Evolutionary conservation across 2,329 filamentous ascomycete species (phyloP), one percentile per base, ranked within the genome.

Genomic region (Albophoma yamanashiensis): DNA sequence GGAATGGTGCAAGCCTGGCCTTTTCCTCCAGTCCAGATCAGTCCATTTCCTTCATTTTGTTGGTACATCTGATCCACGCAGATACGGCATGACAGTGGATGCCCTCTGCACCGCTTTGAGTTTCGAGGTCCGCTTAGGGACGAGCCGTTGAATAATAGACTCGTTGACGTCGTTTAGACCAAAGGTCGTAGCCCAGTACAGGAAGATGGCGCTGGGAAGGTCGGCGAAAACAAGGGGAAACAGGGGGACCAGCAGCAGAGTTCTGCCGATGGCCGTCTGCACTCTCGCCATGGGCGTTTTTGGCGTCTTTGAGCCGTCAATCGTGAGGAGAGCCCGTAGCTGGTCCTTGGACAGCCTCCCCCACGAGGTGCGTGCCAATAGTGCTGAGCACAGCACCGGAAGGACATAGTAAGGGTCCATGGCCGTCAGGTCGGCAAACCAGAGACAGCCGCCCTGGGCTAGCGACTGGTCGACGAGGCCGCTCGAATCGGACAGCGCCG

Each of bases 351-450:
- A 63, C 61, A 75, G 63, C 22, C 62, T 68, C 5, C 64, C 66
- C 70, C 70, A 73, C 2, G 63, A 66, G 27, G 67, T 69, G 58
- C 63, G 66, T 4, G 67, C 68, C 25, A 76, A 59, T 12, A 72
- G 61, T 0, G 62, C 63, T 1, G 70, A 69, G 60, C 71, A 75
- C 43, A 73, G 60, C 11, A 73, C 34, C 3, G 83, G 81, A 0
- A 85, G 74, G 36, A 77, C 68, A 60, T 76, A 73, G 60, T 77
- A 78, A 1, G 83, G 81, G 62, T 85, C 83, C 39, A 78, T 71
- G 38, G 67, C 76, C 8, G 78, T 79, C 31, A 85, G 74, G 63
- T 85, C 78, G 2, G 75, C 71, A 65, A 85, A 83, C 82, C 82
- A 85, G 20, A 84, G 71, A 47, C 74, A 76, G 34, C 82, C 82